These are phyloP conservation scores for Tillandsia fasciculata DNA, from an alignment of 176 grass and related monocot genomes.

Conservation along the genomic window DNA sequence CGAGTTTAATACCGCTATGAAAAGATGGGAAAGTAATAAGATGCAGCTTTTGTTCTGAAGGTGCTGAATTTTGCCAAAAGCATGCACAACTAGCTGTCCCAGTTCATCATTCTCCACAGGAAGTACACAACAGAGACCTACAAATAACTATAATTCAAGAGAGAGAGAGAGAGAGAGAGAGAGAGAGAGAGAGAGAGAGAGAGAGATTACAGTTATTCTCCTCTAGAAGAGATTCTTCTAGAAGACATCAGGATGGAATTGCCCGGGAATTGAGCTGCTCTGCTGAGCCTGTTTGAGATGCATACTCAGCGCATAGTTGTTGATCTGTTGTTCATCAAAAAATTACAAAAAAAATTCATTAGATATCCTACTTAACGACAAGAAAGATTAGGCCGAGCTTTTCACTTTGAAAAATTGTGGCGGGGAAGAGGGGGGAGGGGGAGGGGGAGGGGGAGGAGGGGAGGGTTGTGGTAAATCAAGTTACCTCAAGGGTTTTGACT, in stretches of 20 bases:
- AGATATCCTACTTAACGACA: too few relatives aligned
- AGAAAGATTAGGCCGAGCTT: too few relatives aligned
- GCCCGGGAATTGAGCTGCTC: slow-evolving; percentile 55
- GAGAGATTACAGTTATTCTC: too few relatives aligned
- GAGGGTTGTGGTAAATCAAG: background rate
- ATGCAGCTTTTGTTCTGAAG: background rate
- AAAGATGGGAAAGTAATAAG: background rate
- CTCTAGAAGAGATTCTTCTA: slow-evolving; percentile 10
- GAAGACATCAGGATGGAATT: slow-evolving; percentile 65
- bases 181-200: background rate
- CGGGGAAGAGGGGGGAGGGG: background rate
- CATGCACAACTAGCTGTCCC: background rate
- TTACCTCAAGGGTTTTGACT: slow-evolving; percentile 67
- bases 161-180: background rate
- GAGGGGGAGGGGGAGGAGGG: background rate
- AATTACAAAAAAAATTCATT: too few relatives aligned
- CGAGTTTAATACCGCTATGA: too few relatives aligned
- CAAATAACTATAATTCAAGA: background rate
- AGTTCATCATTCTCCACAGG: background rate
- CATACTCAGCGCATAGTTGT: slow-evolving; percentile 72
- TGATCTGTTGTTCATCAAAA: slow-evolving; percentile 32
- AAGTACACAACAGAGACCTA: background rate
- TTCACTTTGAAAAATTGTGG: background rate
- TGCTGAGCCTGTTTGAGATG: slow-evolving; percentile 83
- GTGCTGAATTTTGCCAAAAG: background rate